These are phyloP conservation scores for Colletotrichum noveboracense DNA, from an alignment of 2,329 filamentous ascomycete genomes.

Conservation along the genomic window DNA sequence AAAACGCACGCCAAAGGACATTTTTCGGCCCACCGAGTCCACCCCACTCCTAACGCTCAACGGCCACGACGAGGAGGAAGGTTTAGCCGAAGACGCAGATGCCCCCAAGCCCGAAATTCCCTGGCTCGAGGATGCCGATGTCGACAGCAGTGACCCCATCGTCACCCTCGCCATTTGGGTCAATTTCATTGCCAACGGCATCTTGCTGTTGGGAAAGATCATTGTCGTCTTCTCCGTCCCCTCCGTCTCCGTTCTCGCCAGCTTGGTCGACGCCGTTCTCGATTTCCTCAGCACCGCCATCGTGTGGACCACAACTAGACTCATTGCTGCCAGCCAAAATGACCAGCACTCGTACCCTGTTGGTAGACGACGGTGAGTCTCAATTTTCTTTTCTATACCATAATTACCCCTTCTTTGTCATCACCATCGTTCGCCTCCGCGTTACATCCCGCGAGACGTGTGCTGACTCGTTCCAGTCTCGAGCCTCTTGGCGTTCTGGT, in stretches of 20 bases:
- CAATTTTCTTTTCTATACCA: neutral
- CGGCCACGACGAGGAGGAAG: constrained; percentile 44
- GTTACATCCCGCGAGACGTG: neutral
- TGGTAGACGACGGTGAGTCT: constrained; percentile 64
- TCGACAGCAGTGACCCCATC: constrained; percentile 75
- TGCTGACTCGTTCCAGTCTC: constrained; percentile 49
- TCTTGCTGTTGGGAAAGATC: constrained; percentile 78
- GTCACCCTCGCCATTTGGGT: constrained; percentile 89
- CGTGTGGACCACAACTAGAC: constrained; percentile 77
- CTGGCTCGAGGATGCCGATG: constrained; percentile 72
- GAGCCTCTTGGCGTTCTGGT: constrained; percentile 83
- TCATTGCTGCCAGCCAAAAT: constrained; percentile 69
- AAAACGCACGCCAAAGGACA: constrained; percentile 82
- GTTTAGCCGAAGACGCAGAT: constrained; percentile 29
- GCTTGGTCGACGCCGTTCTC: constrained; percentile 78
- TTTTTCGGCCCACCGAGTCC: constrained; percentile 79
- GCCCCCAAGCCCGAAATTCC: constrained; percentile 64
- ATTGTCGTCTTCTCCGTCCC: constrained; percentile 78
- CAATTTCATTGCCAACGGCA: constrained; percentile 79
- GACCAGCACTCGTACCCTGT: constrained; percentile 81
- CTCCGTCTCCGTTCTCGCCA: constrained; percentile 81
- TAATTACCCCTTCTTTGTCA: neutral
- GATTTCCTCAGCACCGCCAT: constrained; percentile 85
- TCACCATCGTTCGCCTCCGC: neutral
- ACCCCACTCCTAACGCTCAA: constrained; percentile 65